Base-by-base conservation (phyloP, 495 filamentous ascomycete genomes). In the Parachaetomium inaequale region DNA sequence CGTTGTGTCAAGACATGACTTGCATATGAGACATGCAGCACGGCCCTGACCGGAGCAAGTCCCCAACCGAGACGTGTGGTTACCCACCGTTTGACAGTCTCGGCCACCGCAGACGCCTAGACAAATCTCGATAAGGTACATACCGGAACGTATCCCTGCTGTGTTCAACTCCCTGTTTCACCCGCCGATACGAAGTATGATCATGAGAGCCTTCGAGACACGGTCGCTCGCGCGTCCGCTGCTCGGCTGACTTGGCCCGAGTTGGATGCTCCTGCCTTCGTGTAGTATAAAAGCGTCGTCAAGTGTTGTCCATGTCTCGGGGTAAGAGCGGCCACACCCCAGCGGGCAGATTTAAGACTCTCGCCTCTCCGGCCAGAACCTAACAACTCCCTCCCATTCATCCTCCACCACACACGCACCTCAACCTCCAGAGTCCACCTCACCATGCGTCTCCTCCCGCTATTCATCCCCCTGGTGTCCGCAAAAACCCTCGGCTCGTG, bases 401-500 rank as follows among this genome's bases (percentile, higher is more conserved):
- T 15, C 32, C n/a, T 31, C 36, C 17, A 7, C 34, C 3, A 14
- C 54, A 28, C 14, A 25, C 4, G 2, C 4, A 17, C 1, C 1
- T n/a, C 28, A 31, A 3, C 40, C 25, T 32, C 17, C 26, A 14
- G 23, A 0, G 4, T 15, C 50, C n/a, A 45, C n/a, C 26, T 26
- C n/a, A 17, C 59, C 1, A 55, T 45, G 31, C 31, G 32, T 25
- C 54, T 15, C 31, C 29, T 29, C 29, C 45, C 29, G 0, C 29
- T 57, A 11, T 36, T 58, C 43, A 14, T 42, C 32, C 17, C 25
- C 23, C 17, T 28, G 21, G 32, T 42, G 42, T 4, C 53, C 1
- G 53, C 60, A 40, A 40, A 57, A 28, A 49, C 55, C 52, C 43
- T 63, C 61, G 54, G 52, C 61, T 26, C 54, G 29, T 58, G 32